Conservation (phyloP, 106 monocot species). For the Gastrodia elata region DNA sequence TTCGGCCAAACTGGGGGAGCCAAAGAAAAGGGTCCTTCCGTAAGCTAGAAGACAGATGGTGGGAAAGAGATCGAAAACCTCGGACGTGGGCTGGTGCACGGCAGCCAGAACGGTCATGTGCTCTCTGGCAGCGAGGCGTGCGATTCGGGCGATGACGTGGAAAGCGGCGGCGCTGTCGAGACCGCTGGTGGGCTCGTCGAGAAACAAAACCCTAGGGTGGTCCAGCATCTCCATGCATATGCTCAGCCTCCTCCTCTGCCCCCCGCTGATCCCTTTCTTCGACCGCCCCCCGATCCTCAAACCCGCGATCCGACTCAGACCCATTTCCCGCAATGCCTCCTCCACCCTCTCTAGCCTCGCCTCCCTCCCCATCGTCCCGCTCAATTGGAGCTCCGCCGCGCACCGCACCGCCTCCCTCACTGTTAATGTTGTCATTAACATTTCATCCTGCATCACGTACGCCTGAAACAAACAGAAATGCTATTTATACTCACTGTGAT, state of each 20-base stretch:
- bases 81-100: slow-evolving; percentile 75
- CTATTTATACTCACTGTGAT: too few relatives aligned
- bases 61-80: slow-evolving; percentile 77
- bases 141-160: slow-evolving; percentile 63
- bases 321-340: slow-evolving; percentile 55
- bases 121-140: slow-evolving; percentile 55
- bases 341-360: slow-evolving; percentile 43
- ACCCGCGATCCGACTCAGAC: slow-evolving; percentile 50
- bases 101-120: slow-evolving; percentile 72
- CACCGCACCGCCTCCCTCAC: slow-evolving; percentile 56
- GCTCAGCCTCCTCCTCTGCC: slow-evolving; percentile 72
- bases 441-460: slow-evolving; percentile 67
- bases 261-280: slow-evolving; percentile 61
- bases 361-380: slow-evolving; percentile 34
- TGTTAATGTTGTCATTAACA: slow-evolving; percentile 52
- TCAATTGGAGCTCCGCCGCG: slow-evolving; percentile 49
- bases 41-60: slow-evolving; percentile 50
- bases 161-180: slow-evolving; percentile 87
- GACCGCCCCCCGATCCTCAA: slow-evolving; percentile 48
- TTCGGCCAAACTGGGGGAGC: slow-evolving; percentile 35
- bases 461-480: slow-evolving; percentile 19
- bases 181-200: slow-evolving; percentile 87
- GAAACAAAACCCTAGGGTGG: slow-evolving; percentile 69
- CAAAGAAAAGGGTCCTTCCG: slow-evolving; percentile 71
- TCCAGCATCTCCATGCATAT: slow-evolving; percentile 52